Evolutionary conservation across 2,329 filamentous ascomycete species (phyloP), one percentile per base, ranked within the genome.

Genomic region (Penicillium concentricum): DNA sequence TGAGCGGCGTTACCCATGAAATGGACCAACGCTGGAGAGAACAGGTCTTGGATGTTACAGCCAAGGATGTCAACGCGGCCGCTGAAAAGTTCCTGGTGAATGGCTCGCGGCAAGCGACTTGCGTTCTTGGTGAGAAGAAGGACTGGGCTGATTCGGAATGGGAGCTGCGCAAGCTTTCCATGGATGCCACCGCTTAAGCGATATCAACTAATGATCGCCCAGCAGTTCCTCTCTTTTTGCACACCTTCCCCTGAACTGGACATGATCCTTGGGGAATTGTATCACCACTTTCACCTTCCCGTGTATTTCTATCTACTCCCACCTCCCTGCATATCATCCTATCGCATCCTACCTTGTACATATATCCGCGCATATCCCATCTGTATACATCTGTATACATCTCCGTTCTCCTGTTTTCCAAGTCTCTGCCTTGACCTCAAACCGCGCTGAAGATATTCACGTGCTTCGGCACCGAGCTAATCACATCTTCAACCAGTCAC

Each of bases 21-120:
- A 96, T 97, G 92, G 87, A 89, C 69, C 92, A 97, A 77, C 83
- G 79, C 67, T 87, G 91, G 72, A 83, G 94, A 65, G 90, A 94
- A 74, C 87, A 89, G 69, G 81, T 99, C 56, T 82, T 99, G 4
- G 93, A 97, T 72, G 92, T 97, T 38, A 90, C 84, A 3, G 87
- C 86, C 60, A 84, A 88, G 61, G 87, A 96, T 66, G 89, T 99
- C 10, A 87, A 87, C 60, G 82, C 87, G 41, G 92, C 87, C 13
- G 94, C 94, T 0, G 87, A 96, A 67, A 84, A 86, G 66, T 96
- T 92, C 72, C 79, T 96, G 15, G 87, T 95, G 28, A 84, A 91
- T 44, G 81, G 81, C 20, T 83, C 82, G 54, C 77, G 81, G 37
- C 75, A 85, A 59, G 86, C 87, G 56, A 84, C 85, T 51, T 79